These are phyloP conservation scores for Penicillium macrosclerotiorum DNA, from an alignment of 495 filamentous ascomycete genomes.

Conservation along the genomic window DNA sequence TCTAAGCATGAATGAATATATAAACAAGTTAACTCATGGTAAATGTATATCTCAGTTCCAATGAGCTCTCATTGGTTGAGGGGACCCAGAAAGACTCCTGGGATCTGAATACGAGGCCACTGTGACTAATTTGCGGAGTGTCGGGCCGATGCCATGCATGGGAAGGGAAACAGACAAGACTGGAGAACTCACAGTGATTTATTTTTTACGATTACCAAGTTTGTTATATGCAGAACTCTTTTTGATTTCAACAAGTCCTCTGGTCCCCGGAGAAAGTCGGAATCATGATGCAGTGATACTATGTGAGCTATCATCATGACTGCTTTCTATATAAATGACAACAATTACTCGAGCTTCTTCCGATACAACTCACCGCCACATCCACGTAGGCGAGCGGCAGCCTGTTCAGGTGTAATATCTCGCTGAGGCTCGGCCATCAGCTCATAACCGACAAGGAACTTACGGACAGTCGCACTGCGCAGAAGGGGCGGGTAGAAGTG, in stretches of 20 bases:
- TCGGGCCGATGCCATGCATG: neutral
- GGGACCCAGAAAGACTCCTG: neutral
- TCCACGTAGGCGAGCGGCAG: slow-evolving; percentile 70
- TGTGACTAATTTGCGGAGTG: slow-evolving; percentile 1
- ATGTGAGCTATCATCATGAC: neutral
- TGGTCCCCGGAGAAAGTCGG: neutral
- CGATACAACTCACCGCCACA: slow-evolving; percentile 83
- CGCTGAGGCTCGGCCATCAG: slow-evolving; percentile 95
- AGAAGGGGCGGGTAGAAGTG: slow-evolving; percentile 96
- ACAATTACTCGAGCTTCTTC: slow-evolving; percentile 51
- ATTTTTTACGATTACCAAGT: no score
- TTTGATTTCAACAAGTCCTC: neutral
- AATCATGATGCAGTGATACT: neutral
- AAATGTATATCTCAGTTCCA: no score
- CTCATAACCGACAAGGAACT: slow-evolving; percentile 89
- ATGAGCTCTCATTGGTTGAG: neutral
- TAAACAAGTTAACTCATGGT: neutral
- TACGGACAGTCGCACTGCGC: slow-evolving; percentile 87
- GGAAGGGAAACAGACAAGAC: no score
- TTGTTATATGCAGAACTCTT: neutral
- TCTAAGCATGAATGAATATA: slow-evolving; percentile 1
- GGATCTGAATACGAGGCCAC: neutral
- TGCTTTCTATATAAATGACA: neutral
- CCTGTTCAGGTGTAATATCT: slow-evolving; percentile 97
- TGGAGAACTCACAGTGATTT: no score